Evolutionary conservation across 2,329 filamentous ascomycete genomes (phyloP).

Genomic region (Stachybotrys chartarum): DNA sequence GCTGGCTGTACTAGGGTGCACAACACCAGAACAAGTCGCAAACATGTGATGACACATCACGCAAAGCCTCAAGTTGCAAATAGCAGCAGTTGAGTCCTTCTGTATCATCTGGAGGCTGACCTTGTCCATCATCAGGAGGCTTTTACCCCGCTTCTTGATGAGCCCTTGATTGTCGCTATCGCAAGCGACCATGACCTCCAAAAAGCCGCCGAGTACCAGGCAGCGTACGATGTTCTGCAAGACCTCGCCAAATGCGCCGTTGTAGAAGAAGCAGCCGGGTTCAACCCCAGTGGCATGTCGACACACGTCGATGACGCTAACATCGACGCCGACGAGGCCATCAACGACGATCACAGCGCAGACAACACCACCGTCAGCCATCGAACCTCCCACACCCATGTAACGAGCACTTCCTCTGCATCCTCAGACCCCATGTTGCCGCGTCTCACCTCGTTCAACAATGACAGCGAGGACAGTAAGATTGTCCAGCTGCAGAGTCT

Average conservation of each 20-base stretch:
- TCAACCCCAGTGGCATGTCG: constrained; percentile 69
- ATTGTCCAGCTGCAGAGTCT: constrained; percentile 56
- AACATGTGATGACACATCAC: no score
- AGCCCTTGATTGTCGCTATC: constrained; percentile 70
- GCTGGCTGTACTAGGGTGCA: no score
- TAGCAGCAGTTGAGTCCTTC: no score
- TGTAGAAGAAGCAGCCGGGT: constrained; percentile 64
- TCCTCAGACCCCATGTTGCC: constrained; percentile 16
- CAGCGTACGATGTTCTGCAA: constrained; percentile 55
- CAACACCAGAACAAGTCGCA: no score
- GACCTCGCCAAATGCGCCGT: constrained; percentile 56
- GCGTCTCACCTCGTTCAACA: constrained; percentile 25
- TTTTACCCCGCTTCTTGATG: constrained; percentile 69
- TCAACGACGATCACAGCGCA: constrained; percentile 14
- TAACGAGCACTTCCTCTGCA: constrained; percentile 17
- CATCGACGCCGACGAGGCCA: constrained; percentile 7
- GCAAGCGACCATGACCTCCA: constrained; percentile 64
- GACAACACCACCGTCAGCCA: constrained; percentile 19
- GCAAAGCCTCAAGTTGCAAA: no score
- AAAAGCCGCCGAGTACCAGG: constrained; percentile 40
- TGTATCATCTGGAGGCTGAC: not conserved
- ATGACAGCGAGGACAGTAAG: constrained; percentile 52
- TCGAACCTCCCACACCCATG: constrained; percentile 15
- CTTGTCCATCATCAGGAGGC: constrained; percentile 42
- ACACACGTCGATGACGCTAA: constrained; percentile 22